Percentiles rank a stretch among this genome's conserved stretches.
Conservation (phyloP, 345 rosid species). For the Citrus inodora region DNA sequence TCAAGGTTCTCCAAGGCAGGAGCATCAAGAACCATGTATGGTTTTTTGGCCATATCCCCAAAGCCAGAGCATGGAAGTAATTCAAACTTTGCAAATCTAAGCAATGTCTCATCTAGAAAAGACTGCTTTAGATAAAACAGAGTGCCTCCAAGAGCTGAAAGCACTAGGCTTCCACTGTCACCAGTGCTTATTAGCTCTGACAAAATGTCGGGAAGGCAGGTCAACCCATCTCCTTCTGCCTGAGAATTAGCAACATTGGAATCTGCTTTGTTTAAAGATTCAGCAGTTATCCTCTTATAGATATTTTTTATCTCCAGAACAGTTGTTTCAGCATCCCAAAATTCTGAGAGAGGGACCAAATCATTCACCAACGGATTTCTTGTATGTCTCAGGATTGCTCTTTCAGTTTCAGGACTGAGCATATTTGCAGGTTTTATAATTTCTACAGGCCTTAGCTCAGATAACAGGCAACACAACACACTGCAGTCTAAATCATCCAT, state of each 20-base stretch:
- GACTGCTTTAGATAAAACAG: constrained; percentile 88
- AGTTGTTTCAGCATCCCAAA: constrained; percentile 92
- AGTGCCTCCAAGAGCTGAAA: constrained; percentile 96
- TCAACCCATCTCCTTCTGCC: constrained; percentile 21
- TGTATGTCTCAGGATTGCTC: constrained; percentile 69
- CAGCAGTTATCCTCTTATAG: constrained; percentile 40
- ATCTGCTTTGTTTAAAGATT: constrained; percentile 29
- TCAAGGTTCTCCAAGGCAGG: constrained; percentile 97
- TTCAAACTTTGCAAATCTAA: constrained; percentile 88
- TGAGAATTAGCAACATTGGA: constrained; percentile 22
- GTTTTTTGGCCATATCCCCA: constrained; percentile 49
- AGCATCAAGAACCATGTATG: constrained; percentile 94
- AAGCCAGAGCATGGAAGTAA: constrained; percentile 66
- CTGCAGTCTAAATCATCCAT: constrained; percentile 81
- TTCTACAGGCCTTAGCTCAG: constrained; percentile 94
- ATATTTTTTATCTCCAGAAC: constrained; percentile 48
- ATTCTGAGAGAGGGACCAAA: constrained; percentile 66
- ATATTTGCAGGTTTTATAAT: constrained; percentile 73
- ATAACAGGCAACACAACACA: constrained; percentile 65
- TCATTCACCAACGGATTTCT: constrained; percentile 85
- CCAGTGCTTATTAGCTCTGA: constrained; percentile 51
- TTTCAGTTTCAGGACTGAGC: constrained; percentile 77
- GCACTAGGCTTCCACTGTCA: constrained; percentile 55
- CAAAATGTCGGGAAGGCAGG: constrained; percentile 55
- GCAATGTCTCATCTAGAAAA: constrained; percentile 83